Conservation (phyloP, 2,329 filamentous ascomycete genomes). For the Leptographium lundbergii region DNA sequence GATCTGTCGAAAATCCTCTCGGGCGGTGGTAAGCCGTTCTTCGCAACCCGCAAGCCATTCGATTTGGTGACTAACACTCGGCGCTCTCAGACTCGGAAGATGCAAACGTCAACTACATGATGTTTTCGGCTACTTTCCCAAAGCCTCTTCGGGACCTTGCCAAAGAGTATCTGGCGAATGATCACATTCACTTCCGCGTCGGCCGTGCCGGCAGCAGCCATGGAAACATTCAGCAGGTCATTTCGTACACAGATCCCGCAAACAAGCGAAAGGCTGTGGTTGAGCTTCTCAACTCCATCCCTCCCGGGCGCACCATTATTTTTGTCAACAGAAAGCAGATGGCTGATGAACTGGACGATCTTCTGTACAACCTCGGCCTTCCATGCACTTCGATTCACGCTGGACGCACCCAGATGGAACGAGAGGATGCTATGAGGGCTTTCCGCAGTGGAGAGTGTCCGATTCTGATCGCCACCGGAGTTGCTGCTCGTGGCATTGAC, state of each 20-base stretch:
- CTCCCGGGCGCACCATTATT: constrained; percentile 69
- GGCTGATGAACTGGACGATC: constrained; percentile 81
- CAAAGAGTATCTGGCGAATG: constrained; percentile 57
- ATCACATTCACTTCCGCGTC: constrained; percentile 70
- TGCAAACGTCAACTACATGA: constrained; percentile 55
- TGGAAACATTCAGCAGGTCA: constrained; percentile 65
- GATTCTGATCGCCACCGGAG: constrained; percentile 74
- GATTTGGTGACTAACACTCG: not conserved
- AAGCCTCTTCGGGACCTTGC: constrained; percentile 66
- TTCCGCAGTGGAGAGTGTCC: constrained; percentile 67
- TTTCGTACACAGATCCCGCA: constrained; percentile 53
- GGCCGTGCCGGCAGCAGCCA: constrained; percentile 79
- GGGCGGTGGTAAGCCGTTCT: constrained; percentile 57
- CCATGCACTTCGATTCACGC: constrained; percentile 82
- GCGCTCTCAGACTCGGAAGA: constrained; percentile 54
- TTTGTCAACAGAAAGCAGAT: constrained; percentile 75
- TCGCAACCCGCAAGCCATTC: not conserved
- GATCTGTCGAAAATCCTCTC: constrained; percentile 65
- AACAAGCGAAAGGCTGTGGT: constrained; percentile 60
- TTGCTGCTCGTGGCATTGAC: constrained; percentile 81
- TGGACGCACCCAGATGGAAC: constrained; percentile 78
- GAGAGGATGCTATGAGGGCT: constrained; percentile 78
- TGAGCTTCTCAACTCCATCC: constrained; percentile 57
- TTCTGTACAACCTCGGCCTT: constrained; percentile 63
- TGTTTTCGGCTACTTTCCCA: constrained; percentile 94